A percentile compares a stretch with the other conserved stretches of the same genome.
phyloP scores from a whole-genome alignment of 1,139 yeast genomes.

The Dujonia santamariae region DNA sequence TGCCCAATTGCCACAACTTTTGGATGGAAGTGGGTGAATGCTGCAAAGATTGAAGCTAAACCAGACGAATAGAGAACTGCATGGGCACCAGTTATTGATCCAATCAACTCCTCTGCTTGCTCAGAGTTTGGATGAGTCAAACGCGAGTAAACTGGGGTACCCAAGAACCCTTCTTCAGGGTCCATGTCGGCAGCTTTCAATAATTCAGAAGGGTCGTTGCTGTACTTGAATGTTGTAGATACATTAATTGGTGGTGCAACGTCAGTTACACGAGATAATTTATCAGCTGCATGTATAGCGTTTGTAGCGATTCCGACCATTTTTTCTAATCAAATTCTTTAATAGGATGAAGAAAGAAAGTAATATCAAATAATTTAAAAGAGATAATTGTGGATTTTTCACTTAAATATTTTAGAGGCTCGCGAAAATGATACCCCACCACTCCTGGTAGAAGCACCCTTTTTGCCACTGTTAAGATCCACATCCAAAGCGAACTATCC shows the following conservation, averaged over 20 bases:
- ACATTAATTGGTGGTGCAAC: slow-evolving; percentile 81
- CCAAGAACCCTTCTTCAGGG: slow-evolving; percentile 14
- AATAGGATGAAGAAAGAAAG: too few relatives aligned
- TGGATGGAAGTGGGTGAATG: slow-evolving; percentile 70
- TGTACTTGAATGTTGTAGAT: slow-evolving; percentile 73
- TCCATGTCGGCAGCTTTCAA: slow-evolving; percentile 32
- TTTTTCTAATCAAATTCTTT: neutral
- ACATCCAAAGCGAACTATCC: too few relatives aligned
- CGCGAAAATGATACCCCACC: too few relatives aligned
- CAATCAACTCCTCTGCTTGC: slow-evolving; percentile 66
- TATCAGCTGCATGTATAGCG: slow-evolving; percentile 64
- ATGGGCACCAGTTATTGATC: slow-evolving; percentile 52
- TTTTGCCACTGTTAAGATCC: too few relatives aligned
- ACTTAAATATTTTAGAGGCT: too few relatives aligned
- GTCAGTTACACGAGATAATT: slow-evolving; percentile 42
- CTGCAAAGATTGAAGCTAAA: slow-evolving; percentile 75
- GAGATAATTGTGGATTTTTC: too few relatives aligned
- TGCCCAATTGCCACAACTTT: slow-evolving; percentile 71
- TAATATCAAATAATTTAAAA: too few relatives aligned
- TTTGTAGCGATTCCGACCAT: slow-evolving; percentile 50
- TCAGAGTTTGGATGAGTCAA: slow-evolving; percentile 67
- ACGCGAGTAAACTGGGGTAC: slow-evolving; percentile 60
- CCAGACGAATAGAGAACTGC: slow-evolving; percentile 71
- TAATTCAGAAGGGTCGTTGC: slow-evolving; percentile 51
- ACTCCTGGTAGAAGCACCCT: too few relatives aligned